Percentiles rank a stretch among this genome's conserved stretches.
These are phyloP conservation scores for Coniochaeta ligniaria DNA, from an alignment of 2,329 filamentous ascomycete species.

Conservation along the genomic window DNA sequence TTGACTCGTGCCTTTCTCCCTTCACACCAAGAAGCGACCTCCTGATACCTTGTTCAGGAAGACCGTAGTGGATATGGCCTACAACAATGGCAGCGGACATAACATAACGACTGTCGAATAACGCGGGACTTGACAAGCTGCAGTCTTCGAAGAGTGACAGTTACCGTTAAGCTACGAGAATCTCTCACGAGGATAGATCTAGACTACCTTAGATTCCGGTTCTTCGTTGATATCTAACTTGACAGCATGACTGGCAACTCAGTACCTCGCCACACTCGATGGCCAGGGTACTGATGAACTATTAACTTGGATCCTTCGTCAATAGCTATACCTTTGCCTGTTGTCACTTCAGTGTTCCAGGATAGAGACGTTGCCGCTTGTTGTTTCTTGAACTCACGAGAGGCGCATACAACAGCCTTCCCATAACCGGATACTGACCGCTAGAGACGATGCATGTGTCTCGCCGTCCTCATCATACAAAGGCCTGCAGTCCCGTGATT, in stretches of 20 bases:
- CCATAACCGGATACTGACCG: neutral
- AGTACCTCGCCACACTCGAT: neutral
- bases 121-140: too few species aligned
- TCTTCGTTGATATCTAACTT: neutral
- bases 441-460: neutral
- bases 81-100: too few species aligned
- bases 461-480: constrained; percentile 49
- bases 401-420: neutral
- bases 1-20: too few species aligned
- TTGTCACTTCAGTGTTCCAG: neutral
- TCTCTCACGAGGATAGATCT: too few species aligned
- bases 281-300: neutral
- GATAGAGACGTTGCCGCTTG: neutral
- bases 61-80: too few species aligned
- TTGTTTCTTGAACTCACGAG: neutral
- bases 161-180: too few species aligned
- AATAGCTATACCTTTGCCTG: neutral
- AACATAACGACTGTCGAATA: too few species aligned
- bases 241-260: neutral
- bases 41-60: too few species aligned
- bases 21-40: too few species aligned
- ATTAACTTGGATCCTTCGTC: neutral
- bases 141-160: too few species aligned
- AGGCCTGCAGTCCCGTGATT: constrained; percentile 70
- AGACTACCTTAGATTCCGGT: too few species aligned